Evolutionary conservation across 192 early-diverging fungal genomes (phyloP).

Genomic region (Entophlyctis luteolus): DNA sequence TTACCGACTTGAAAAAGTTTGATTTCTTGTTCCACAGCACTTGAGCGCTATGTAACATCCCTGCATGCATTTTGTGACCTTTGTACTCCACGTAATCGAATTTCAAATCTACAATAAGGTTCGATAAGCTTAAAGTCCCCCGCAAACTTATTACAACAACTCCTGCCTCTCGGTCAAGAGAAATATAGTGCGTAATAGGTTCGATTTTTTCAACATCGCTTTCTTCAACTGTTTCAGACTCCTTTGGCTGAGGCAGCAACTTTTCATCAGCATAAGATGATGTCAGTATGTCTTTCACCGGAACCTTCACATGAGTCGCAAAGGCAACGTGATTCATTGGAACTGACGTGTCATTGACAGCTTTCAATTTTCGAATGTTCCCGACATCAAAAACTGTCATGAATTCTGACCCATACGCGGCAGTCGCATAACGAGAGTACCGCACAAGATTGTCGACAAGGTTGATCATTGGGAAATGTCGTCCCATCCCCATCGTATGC

Average conservation of each 20-base stretch:
- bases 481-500: neutral
- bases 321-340: constrained; percentile 49
- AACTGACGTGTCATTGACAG: constrained; percentile 23
- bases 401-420: constrained; percentile 36
- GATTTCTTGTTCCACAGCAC: constrained; percentile 32
- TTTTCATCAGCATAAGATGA: constrained; percentile 28
- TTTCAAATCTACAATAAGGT: constrained; percentile 41
- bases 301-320: constrained; percentile 45
- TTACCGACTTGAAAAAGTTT: constrained; percentile 43
- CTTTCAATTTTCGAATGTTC: constrained; percentile 33
- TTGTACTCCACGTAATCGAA: constrained; percentile 32
- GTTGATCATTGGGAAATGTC: constrained; percentile 29
- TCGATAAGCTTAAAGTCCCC: constrained; percentile 48
- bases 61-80: constrained; percentile 35
- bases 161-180: constrained; percentile 36
- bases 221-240: too few relatives aligned
- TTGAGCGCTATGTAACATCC: constrained; percentile 37
- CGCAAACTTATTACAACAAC: constrained; percentile 45
- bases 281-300: constrained; percentile 44
- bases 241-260: neutral
- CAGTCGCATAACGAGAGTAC: constrained; percentile 45
- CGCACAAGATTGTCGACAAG: constrained; percentile 32
- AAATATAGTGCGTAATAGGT: constrained; percentile 46
- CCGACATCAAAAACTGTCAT: constrained; percentile 39
- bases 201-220: constrained; percentile 33